Conservation (phyloP, 2,329 filamentous ascomycete species). For the Scedosporium apiospermum region DNA sequence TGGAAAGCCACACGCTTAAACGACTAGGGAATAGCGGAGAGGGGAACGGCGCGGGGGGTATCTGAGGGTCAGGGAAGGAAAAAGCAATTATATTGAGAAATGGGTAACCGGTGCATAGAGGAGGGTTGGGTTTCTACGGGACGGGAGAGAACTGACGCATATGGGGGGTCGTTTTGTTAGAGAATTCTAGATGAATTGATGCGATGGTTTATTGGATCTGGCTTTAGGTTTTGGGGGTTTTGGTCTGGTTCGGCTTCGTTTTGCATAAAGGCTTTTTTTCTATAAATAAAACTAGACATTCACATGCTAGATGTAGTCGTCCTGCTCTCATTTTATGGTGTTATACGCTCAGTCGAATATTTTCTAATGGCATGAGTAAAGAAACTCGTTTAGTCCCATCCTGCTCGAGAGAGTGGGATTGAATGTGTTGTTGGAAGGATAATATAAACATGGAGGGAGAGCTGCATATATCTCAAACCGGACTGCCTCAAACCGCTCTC, state of each 20-base stretch:
- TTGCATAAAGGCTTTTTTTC: not conserved
- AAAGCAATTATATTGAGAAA: not conserved
- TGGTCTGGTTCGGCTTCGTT: not conserved
- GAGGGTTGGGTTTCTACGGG: not conserved
- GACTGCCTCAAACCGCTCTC: too few species aligned
- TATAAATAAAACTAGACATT: not conserved
- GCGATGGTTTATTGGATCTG: not conserved
- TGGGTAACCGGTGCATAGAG: not conserved
- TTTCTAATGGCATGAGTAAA: too few species aligned
- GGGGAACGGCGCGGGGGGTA: not conserved
- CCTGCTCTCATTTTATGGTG: not conserved
- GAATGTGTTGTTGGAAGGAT: too few species aligned
- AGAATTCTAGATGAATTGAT: not conserved
- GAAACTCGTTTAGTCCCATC: too few species aligned
- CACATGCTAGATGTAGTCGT: not conserved
- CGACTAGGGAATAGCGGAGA: not conserved
- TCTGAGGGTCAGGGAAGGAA: too few species aligned
- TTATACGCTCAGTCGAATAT: not conserved
- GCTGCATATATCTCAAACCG: too few species aligned
- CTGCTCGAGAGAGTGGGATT: too few species aligned
- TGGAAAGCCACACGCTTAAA: not conserved
- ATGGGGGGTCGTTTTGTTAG: not conserved
- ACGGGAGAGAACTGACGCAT: not conserved
- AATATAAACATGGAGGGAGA: too few species aligned
- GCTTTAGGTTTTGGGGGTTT: not conserved